phyloP scores from a whole-genome alignment of 768 basidiomycete species.

The Rhizopogon roseolus region DNA sequence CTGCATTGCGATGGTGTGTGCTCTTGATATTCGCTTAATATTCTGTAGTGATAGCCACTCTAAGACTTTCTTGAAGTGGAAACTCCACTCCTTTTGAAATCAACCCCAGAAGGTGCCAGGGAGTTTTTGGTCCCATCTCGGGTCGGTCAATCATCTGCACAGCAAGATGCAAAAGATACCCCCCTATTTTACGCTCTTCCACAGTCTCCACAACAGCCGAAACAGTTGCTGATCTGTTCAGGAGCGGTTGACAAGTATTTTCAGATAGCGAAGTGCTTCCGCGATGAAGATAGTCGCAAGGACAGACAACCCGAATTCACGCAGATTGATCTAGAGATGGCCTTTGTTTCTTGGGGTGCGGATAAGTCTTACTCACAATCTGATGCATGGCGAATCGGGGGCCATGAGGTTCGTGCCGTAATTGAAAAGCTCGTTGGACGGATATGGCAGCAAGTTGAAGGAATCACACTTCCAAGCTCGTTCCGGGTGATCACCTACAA shows the following conservation, averaged over 20 bases:
- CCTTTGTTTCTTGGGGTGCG: conserved; percentile 80
- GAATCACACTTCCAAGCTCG: conserved; percentile 48
- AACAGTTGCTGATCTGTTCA: conserved; percentile 88
- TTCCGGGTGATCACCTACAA: conserved; percentile 86
- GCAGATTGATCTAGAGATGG: conserved; percentile 96
- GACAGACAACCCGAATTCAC: conserved; percentile 98
- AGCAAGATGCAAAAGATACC: conserved; percentile 3
- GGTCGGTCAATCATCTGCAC: conserved; percentile 27
- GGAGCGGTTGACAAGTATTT: conserved; percentile 88
- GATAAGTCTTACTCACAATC: conserved; percentile 12
- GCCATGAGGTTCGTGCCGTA: conserved; percentile 71
- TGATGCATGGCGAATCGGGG: conserved; percentile 80
- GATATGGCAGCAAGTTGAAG: conserved; percentile 74
- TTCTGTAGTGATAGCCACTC: conserved; percentile 7
- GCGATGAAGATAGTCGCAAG: conserved; percentile 92
- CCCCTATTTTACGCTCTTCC: conserved; percentile 81
- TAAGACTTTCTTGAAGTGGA: conserved; percentile 91
- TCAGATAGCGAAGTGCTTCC: conserved; percentile 91
- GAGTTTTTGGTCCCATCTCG: conserved; percentile 91
- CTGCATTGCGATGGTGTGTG: conserved; percentile 69
- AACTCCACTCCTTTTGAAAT: conserved; percentile 86
- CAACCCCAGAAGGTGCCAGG: conserved; percentile 90
- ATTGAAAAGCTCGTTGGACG: conserved; percentile 69
- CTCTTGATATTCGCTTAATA: conserved; percentile 1
- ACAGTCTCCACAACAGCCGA: conserved; percentile 95